Evolutionary conservation across 1,139 yeast genomes (phyloP), one percentile per base, ranked within the genome.

Genomic region (Candida freyschussii): DNA sequence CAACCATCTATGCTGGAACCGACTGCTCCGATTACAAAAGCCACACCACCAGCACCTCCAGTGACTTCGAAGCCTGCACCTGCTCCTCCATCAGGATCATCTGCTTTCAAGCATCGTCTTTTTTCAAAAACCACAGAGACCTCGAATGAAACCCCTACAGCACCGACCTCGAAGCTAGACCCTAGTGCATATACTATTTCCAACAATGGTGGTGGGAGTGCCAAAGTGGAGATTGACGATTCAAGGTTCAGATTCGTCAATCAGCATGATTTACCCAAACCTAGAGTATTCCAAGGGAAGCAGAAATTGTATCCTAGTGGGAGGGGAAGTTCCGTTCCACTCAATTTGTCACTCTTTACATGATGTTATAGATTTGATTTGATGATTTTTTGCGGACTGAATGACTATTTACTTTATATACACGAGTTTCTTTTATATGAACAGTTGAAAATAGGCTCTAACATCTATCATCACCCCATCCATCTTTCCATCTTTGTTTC

Each of bases 241-340:
- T 62, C 75, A 13, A 65, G 93, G 45, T 91, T 80, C 64, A 75
- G 69, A 48, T 91, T 89, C 63, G 57, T 63, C 11, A 83, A 84
- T 55, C 69, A 75, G 17, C 62, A 63, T 32, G 80, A 85, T 16
- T 65, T 91, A 33, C 97, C 98, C 0, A 75, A 75, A 48, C 97
- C 97, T 12, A 67, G 97, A 47, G 67, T 74, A 37, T 84, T 82
- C 50, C 78, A 75, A 34, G 81, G 76, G 10, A 71, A 68, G 34
- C 71, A 70, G 37, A 87, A 89, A 56, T 63, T 86, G 46, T 91
- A 91, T 59, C 96, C 96, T 11, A 85, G 96, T 62, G 97, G 98
- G 7, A 73, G 96, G 53, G 98, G 98, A 3, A 77, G 89, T 19
- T 85, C 96, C 20, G 94, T 91, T 24, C 97, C 97, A 1, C 64